Evolutionary conservation across 1,284 basidiomycete genomes (phyloP), one percentile per base, ranked within the genome.

Genomic region (Ceratobasidium sp.): DNA sequence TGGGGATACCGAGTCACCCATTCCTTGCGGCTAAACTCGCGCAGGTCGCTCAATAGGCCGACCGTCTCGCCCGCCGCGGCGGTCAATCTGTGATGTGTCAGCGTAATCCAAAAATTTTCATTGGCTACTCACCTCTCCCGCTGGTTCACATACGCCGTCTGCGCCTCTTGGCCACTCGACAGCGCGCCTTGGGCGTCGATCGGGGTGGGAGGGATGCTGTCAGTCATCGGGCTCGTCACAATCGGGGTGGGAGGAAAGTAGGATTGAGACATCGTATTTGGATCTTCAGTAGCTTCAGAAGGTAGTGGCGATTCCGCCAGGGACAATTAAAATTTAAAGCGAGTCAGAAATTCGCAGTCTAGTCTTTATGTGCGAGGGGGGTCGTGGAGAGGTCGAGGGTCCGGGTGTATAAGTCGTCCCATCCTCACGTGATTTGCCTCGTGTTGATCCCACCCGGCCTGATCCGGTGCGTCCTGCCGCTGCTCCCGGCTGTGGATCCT

Each of bases 1-100:
- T 86, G 85, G 54, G 94, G 94, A 78, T 98, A 98, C 69, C 93
- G 84, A 32, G 97, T 86, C 42, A 92, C 84, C 92, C 94, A 96
- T 73, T 91, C 85, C 54, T 88, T 84, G 78, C 88, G 89, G 82
- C 92, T 97, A 82, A 96, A 96, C 71, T 84, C 82, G 71, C 87
- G 87, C 34, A 98, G 80, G 74, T 91, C 89, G 64, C 79, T 81
- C 42, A 97, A 82, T 54, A 98, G 85, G 20, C 80, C 77, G 75
- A 86, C 86, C 34, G 93, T 89, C 0, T 86, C 82, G 74, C 91
- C 87, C 73, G 96, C 86, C 25, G 90, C 92, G 49, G 82, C 81
- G 31, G 92, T 83, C 65, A 97, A 82, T 52, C 93, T 96, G 73
- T 58, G 70, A 15, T 15, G 1, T 43, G 29, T 22, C 13, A 25